phyloP scores from a whole-genome alignment of 805 yeast species.

The Candida chauliodis region DNA sequence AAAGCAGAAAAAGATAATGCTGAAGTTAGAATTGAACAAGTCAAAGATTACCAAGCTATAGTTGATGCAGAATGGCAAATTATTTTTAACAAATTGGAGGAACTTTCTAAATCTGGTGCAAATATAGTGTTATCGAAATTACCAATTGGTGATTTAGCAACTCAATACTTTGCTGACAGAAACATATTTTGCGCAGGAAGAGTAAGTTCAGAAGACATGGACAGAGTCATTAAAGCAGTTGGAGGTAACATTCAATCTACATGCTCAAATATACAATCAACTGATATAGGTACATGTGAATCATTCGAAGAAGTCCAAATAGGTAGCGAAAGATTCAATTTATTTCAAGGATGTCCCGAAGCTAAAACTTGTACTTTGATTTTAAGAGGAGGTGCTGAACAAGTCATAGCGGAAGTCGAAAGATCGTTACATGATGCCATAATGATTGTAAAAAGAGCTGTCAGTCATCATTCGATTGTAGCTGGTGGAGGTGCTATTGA shows the following conservation, averaged over 20 bases:
- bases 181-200: constrained; percentile 97
- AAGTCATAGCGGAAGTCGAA: constrained; percentile 96
- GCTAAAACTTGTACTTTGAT: constrained; percentile 92
- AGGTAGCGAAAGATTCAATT: constrained; percentile 92
- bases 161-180: constrained; percentile 96
- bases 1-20: constrained; percentile 99
- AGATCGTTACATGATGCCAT: constrained; percentile 97
- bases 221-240: constrained; percentile 87
- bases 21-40: constrained; percentile 93
- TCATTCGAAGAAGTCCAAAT: constrained; percentile 90
- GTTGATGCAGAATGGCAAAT: constrained; percentile 99
- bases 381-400: constrained; percentile 97
- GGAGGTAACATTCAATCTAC: constrained; percentile 87
- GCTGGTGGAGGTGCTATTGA: constrained; percentile 99
- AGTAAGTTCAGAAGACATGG: constrained; percentile 84
- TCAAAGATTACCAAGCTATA: constrained; percentile 88
- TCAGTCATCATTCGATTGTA: constrained; percentile 80
- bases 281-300: constrained; percentile 81
- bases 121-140: constrained; percentile 88
- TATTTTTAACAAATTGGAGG: constrained; percentile 79
- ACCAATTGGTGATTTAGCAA: constrained; percentile 98
- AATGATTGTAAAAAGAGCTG: constrained; percentile 95
- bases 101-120: constrained; percentile 82
- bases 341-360: constrained; percentile 88
- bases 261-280: constrained; percentile 61